phyloP scores from a whole-genome alignment of 2,329 filamentous ascomycete genomes.

The Eutypella sp. region DNA sequence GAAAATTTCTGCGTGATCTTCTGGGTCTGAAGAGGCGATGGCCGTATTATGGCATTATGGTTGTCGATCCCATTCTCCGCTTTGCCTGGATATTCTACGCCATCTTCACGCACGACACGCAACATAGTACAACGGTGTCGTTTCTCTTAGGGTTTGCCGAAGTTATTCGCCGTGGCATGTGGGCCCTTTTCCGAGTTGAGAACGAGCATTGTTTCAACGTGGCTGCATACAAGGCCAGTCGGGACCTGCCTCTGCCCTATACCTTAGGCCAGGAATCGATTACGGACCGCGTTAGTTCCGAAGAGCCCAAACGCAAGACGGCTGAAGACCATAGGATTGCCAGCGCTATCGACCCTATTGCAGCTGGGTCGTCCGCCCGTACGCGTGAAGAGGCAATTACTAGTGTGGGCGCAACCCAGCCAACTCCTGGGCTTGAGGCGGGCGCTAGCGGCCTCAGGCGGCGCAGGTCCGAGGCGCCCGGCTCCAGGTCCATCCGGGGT shows the following conservation, averaged over 20 bases:
- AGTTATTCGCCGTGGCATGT: constrained; percentile 78
- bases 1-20: constrained; percentile 68
- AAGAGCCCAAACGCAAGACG: constrained; percentile 18
- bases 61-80: constrained; percentile 76
- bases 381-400: constrained; percentile 10
- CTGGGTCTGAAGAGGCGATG: constrained; percentile 73
- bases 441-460: constrained; percentile 16
- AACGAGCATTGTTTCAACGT: constrained; percentile 97
- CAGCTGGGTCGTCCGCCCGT: constrained; percentile 9
- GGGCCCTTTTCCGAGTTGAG: constrained; percentile 90
- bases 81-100: constrained; percentile 95
- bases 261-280: constrained; percentile 43
- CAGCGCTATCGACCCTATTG: constrained; percentile 16
- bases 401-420: constrained; percentile 4
- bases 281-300: constrained; percentile 36
- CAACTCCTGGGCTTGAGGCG: constrained; percentile 15
- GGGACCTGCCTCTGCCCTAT: constrained; percentile 85
- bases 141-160: constrained; percentile 78
- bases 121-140: constrained; percentile 77
- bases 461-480: constrained; percentile 15
- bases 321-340: constrained; percentile 9
- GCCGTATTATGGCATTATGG: constrained; percentile 83
- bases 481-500: constrained; percentile 41
- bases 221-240: constrained; percentile 78
- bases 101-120: constrained; percentile 71